Percentiles rank a stretch among this genome's conserved stretches.
phyloP scores from a whole-genome alignment of 202 grass and related monocot genomes.

The Zizania palustris region DNA sequence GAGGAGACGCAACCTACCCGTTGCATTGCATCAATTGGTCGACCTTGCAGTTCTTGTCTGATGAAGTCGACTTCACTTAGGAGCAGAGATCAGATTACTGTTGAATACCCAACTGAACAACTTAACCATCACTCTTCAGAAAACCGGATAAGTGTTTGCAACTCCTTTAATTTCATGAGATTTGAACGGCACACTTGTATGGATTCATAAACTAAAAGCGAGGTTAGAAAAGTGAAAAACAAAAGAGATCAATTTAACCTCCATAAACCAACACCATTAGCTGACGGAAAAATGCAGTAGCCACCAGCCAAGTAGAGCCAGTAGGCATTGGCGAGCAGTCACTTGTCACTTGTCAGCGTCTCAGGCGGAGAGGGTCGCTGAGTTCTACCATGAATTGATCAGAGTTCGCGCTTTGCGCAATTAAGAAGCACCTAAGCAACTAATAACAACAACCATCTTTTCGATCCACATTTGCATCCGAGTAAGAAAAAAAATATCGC shows the following conservation, averaged over 20 bases:
- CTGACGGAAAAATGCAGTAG: not conserved
- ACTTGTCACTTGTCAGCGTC: not conserved
- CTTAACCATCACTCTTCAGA: not conserved
- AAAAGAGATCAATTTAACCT: constrained; percentile 1
- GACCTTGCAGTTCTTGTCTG: not conserved
- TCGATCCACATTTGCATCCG: too few species aligned
- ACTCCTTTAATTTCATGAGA: not conserved
- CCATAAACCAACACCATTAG: not conserved
- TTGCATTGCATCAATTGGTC: not conserved
- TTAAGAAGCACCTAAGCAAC: constrained; percentile 22
- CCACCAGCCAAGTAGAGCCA: too few species aligned
- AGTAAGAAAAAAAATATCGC: not conserved
- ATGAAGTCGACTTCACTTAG: not conserved
- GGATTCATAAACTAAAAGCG: not conserved
- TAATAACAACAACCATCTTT: not conserved
- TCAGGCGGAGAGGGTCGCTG: not conserved
- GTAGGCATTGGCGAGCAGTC: too few species aligned
- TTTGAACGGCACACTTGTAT: not conserved
- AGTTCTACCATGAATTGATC: not conserved
- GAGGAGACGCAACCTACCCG: not conserved
- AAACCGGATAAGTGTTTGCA: not conserved
- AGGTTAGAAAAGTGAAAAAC: not conserved
- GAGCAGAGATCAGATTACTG: not conserved
- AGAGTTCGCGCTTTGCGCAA: not conserved
- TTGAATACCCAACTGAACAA: not conserved